Conservation (phyloP, 805 yeast genomes). For the Monosporozyma aerobia region DNA sequence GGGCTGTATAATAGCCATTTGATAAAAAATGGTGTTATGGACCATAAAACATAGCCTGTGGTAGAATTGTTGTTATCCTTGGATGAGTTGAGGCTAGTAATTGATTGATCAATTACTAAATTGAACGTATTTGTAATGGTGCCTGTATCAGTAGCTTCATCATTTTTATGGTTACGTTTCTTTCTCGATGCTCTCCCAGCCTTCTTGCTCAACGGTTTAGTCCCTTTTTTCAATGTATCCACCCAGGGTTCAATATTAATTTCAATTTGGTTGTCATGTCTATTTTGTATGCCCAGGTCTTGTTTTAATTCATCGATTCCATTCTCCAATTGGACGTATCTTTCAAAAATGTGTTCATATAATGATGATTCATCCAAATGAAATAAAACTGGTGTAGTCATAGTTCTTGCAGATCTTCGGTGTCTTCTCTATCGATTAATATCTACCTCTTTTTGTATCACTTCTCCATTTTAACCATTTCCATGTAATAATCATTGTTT, state of each 20-base stretch:
- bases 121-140: conserved; percentile 9
- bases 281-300: conserved; percentile 27
- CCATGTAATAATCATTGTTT: background rate
- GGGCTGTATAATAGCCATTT: conserved; percentile 26
- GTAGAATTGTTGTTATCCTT: conserved; percentile 28
- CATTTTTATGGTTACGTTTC: background rate
- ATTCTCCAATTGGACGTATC: conserved; percentile 21
- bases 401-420: background rate
- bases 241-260: conserved; percentile 21
- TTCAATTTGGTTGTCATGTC: conserved; percentile 5
- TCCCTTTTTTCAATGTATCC: background rate
- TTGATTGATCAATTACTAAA: conserved; percentile 21
- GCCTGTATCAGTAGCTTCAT: background rate
- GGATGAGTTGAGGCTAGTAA: conserved; percentile 23
- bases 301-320: conserved; percentile 18
- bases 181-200: background rate
- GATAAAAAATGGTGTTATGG: conserved; percentile 27
- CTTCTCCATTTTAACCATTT: background rate
- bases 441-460: background rate
- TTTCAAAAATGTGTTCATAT: conserved; percentile 27
- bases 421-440: background rate
- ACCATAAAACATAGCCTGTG: conserved; percentile 32
- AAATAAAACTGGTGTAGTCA: background rate
- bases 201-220: background rate
- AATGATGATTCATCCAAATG: conserved; percentile 16